Conservation (phyloP, 2,329 filamentous ascomycete genomes). For the Fusarium lateritium region DNA sequence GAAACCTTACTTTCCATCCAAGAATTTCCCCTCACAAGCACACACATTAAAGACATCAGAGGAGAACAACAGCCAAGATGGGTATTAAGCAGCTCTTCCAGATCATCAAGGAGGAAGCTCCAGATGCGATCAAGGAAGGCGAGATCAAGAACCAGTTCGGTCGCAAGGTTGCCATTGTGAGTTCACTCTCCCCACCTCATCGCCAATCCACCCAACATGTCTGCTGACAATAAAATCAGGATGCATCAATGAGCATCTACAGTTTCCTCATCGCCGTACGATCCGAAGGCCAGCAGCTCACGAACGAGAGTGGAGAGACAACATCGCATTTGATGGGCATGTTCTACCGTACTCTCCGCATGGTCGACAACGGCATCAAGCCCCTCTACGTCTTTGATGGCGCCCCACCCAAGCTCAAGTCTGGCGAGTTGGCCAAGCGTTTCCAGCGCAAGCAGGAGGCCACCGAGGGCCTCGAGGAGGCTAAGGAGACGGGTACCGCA, state of each 20-base stretch:
- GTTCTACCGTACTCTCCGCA: conserved; percentile 98
- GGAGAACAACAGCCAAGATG: conserved; percentile 58
- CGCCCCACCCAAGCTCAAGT: conserved; percentile 96
- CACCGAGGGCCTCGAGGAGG: conserved; percentile 90
- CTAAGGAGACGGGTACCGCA: conserved; percentile 96
- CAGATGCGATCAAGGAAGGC: conserved; percentile 94
- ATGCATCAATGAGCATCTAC: conserved; percentile 95
- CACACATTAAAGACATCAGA: not conserved
- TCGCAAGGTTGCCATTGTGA: conserved; percentile 95
- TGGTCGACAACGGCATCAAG: conserved; percentile 99
- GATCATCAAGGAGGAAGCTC: conserved; percentile 91
- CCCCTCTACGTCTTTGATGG: conserved; percentile 98
- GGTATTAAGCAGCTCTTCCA: conserved; percentile 82
- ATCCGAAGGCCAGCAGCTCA: conserved; percentile 96
- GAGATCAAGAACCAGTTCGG: conserved; percentile 99
- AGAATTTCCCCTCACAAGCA: not conserved
- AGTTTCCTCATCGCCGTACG: conserved; percentile 98
- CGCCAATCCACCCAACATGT: not conserved
- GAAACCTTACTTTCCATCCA: not conserved
- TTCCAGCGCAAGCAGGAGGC: conserved; percentile 96
- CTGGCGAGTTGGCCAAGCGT: conserved; percentile 94
- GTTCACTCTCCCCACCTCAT: conserved; percentile 53
- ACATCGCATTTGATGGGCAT: conserved; percentile 99
- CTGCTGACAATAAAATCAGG: conserved; percentile 47
- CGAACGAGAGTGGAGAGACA: conserved; percentile 93